These are phyloP conservation scores for Ophiostoma tasmaniense DNA, from an alignment of 2,329 filamentous ascomycete species.

Conservation along the genomic window DNA sequence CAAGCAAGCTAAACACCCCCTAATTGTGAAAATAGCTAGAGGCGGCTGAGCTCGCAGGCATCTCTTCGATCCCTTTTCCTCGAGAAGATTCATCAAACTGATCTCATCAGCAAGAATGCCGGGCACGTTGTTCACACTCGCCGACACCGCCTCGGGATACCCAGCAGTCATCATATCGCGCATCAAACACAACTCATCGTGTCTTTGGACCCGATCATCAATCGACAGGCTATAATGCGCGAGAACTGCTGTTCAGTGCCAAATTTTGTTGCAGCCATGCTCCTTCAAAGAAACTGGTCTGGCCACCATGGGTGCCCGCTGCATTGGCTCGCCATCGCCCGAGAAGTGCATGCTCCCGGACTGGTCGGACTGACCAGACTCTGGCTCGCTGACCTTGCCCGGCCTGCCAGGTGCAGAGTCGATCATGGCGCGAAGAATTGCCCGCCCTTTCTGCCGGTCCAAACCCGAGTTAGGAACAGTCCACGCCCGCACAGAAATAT, in stretches of 20 bases:
- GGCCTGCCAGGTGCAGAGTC: not conserved
- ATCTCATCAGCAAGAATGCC: not conserved
- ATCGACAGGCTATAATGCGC: not conserved
- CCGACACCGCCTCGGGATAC: not conserved
- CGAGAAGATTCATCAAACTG: not conserved
- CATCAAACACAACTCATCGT: not conserved
- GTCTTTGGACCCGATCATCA: not conserved
- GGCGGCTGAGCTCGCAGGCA: not conserved
- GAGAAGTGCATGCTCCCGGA: not conserved
- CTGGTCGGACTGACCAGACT: not conserved
- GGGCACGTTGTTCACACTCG: not conserved
- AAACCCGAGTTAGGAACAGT: not conserved
- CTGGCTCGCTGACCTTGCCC: no score
- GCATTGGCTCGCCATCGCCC: not conserved
- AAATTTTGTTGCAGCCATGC: not conserved
- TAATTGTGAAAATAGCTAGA: not conserved
- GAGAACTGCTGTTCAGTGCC: not conserved
- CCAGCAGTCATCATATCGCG: not conserved
- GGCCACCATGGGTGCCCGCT: not conserved
- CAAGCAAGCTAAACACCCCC: not conserved
- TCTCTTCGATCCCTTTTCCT: not conserved
- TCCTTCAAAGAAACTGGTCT: not conserved
- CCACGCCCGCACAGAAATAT: not conserved
- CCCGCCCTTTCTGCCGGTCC: not conserved
- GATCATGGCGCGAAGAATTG: not conserved